Base-by-base conservation (phyloP, 306 rosid genomes). In the Casuarina glauca region DNA sequence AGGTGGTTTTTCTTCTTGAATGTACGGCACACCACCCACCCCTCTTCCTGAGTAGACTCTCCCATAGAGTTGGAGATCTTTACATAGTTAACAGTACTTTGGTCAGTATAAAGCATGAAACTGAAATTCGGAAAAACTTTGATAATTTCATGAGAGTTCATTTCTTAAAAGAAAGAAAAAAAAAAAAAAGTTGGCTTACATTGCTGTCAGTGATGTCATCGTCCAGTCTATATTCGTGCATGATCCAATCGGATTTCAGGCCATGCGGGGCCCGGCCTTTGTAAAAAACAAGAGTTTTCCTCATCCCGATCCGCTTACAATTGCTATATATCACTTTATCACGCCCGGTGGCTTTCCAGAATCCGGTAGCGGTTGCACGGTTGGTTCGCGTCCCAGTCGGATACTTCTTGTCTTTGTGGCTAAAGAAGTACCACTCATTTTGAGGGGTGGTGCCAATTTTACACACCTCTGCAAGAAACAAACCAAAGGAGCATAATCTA, bases 321-420 rank as follows among this genome's bases (percentile, higher is more conserved):
- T 82, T 84, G 84, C 93, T 88, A 60, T 85, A 73, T 44, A 95
- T 95, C 43, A 88, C 91, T 80, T 95, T 95, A 72, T 95, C 98
- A 3, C 98, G 97, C 5, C 98, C 98, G 0, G 98, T 95, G 38
- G 98, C 98, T 80, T 95, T 95, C 98, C 98, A 95, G 82, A 95
- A 95, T 3, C 98, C 98, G 0, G 93, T 97, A 0, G 90, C 89
- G 0, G 98, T 95, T 44, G 98, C 98, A 0, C 98, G 91, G 19
- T 95, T 95, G 2, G 98, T 95, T 0, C 98, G 88, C 0, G 98
- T 95, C 55, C 98, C 98, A 0, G 97, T 92, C 1, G 98, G 98
- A 75, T 95, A 95, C 89, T 95, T 95, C 88, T 95, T 95, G 79
- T 95, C 98, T 55, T 92, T 95, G 76, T 95, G 98, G 79, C 98